Evolutionary conservation across 2,329 filamentous ascomycete genomes (phyloP), one percentile per base, ranked within the genome.

Genomic region (Trichoderma endophyticum): DNA sequence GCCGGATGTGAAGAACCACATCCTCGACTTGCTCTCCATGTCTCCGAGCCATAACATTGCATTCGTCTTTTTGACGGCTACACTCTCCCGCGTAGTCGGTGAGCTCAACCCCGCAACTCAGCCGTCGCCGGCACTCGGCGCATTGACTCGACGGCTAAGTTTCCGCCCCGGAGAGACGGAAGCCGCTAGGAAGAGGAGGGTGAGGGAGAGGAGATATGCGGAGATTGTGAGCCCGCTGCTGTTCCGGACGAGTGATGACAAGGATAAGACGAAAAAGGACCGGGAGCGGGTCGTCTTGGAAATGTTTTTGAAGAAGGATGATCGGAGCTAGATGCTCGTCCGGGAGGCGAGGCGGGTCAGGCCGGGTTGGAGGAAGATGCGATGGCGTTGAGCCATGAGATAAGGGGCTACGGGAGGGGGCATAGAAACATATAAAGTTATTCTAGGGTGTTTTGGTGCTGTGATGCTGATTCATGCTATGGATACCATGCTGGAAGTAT

Each of bases 1-100:
- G 79, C 70, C 78, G 24, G 82, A 87, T 48, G 82, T 84, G 75
- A 89, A 87, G 77, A 81, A 81, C 0, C 78, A 82, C 3, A 80
- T 96, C 2, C 88, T 97, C 6, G 95, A 98, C 75, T 87, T 91
- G 2, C 86, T 98, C 2, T 88, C 91, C 0, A 84, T 87, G 2
- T 87, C 89, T 0, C 92, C 94, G 0, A 91, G 91, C 64, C 92
- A 97, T 81, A 96, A 94, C 78, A 95, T 97, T 70, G 92, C 92
- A 0, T 97, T 98, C 77, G 92, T 97, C 2, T 94, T 98, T 75
- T 83, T 98, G 18, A 93, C 92, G 0, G 90, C 93, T 9, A 95
- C 94, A 81, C 85, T 98, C 1, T 82, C 85, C 2, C 84, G 85
- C 4, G 82, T 88, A 1, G 82, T 85, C 2, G 79, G 82, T 0